Base-by-base conservation (phyloP, 2,329 filamentous ascomycete species). In the Penicillium sp. region DNA sequence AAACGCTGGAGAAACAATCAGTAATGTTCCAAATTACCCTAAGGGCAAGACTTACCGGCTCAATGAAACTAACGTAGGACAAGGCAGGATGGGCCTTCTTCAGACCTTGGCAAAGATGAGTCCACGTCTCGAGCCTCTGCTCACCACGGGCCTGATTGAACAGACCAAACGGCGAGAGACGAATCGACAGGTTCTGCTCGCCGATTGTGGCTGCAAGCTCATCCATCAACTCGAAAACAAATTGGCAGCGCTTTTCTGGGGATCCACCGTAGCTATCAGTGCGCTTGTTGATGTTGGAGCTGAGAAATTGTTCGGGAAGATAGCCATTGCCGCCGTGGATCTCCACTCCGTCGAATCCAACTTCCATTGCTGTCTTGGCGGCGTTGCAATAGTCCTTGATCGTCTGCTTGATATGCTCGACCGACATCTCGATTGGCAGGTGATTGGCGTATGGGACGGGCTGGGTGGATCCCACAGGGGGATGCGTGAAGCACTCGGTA, bases 21-120 rank as follows among this genome's bases (percentile, higher is more conserved):
- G 50, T 25, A 13, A 13, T 15, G 9, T 4, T n/a, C 13, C 13
- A 12, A 12, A 12, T 38, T 31, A 6, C 37, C 3, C 10, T 12
- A 31, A 39, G 2, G 15, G 9, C 7, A 32, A 3, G 18, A 44
- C 61, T 47, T 52, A 66, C 63, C 61, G 78, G 78, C 62, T 81
- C 79, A 42, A 82, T 70, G 39, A 81, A 78, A 65, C 75, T 78
- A 13, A 81, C 74, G 53, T 81, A 82, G 2, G 75, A 75, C 18
- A 81, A 56, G 3, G 62, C 56, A 0, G 75, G 75, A 8, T 71
- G 65, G 4, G 62, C 58, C 42, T 61, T 59, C 61, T 81, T 81
- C 52, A 81, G 58, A 50, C 75, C 67, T 35, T 67, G 66, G 52
- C 76, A 80, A 5, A 81, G 66, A 52, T 75, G 65, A 2, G 70